These are phyloP conservation scores for Puccinia horiana DNA, from an alignment of 1,284 basidiomycete genomes.

Conservation along the genomic window DNA sequence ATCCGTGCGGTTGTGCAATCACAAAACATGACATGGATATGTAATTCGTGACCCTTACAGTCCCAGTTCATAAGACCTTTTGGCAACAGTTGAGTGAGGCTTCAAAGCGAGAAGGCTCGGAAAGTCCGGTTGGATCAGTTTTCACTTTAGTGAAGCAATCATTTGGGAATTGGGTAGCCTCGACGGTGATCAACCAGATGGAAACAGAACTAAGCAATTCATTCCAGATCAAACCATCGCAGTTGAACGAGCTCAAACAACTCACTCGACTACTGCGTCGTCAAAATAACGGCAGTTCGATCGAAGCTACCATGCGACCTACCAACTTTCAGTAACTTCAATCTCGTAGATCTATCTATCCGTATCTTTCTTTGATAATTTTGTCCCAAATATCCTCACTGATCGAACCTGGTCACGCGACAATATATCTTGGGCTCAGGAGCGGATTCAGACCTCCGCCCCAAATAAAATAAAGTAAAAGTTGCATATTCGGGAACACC, in stretches of 20 bases:
- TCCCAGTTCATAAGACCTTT: slow-evolving; percentile 48
- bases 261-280: slow-evolving; percentile 16
- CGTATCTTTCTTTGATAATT: not conserved
- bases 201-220: slow-evolving; percentile 24
- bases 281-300: not conserved
- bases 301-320: slow-evolving; percentile 2
- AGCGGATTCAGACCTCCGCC: no score
- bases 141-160: slow-evolving; percentile 32
- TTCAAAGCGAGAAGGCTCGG: slow-evolving; percentile 31
- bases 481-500: no score
- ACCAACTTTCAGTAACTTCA: not conserved
- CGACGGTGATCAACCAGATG: slow-evolving; percentile 19
- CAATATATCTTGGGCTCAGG: no score
- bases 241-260: slow-evolving; percentile 18
- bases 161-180: slow-evolving; percentile 32
- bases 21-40: not conserved
- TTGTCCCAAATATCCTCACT: not conserved
- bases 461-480: no score
- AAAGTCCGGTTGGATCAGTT: slow-evolving; percentile 5
- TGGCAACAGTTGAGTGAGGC: slow-evolving; percentile 44
- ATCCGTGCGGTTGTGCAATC: not conserved
- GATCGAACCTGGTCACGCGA: no score
- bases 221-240: slow-evolving; percentile 32
- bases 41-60: not conserved
- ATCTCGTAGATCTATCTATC: not conserved